phyloP scores from a whole-genome alignment of 2,329 filamentous ascomycete species.

The Ceratocystis huliohia region DNA sequence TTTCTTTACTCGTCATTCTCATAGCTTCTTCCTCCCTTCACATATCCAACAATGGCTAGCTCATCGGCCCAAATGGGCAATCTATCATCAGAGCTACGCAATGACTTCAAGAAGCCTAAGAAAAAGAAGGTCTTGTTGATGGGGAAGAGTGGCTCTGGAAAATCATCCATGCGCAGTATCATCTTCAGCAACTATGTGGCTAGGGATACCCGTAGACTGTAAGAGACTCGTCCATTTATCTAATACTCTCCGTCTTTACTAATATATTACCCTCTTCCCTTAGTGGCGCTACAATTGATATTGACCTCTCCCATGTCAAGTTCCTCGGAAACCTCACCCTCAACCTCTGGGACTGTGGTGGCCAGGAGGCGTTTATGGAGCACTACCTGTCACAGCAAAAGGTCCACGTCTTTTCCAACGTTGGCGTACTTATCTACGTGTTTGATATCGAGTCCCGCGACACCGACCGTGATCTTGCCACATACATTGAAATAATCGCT shows the following conservation, averaged over 20 bases:
- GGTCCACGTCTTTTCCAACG: constrained; percentile 90
- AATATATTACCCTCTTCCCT: background rate
- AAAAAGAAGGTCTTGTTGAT: constrained; percentile 80
- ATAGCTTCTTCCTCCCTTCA: background rate
- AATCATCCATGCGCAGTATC: constrained; percentile 96
- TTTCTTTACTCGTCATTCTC: background rate
- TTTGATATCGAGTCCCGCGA: constrained; percentile 97
- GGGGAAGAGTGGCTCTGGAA: constrained; percentile 95
- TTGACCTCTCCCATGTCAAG: constrained; percentile 96
- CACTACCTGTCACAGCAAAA: constrained; percentile 95
- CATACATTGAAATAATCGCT: constrained; percentile 79
- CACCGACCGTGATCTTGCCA: constrained; percentile 82
- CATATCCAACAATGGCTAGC: background rate
- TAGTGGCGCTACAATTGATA: constrained; percentile 87
- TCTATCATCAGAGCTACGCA: constrained; percentile 22
- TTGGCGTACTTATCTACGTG: constrained; percentile 95
- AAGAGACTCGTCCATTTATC: constrained; percentile 25
- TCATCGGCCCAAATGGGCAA: constrained; percentile 17
- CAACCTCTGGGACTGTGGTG: constrained; percentile 97
- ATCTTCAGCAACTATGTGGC: constrained; percentile 99
- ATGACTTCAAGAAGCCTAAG: constrained; percentile 54
- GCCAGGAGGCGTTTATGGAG: constrained; percentile 97
- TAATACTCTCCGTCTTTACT: background rate
- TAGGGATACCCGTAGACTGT: constrained; percentile 79
- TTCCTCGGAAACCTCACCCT: constrained; percentile 96